Evolutionary conservation across 2,329 filamentous ascomycete genomes (phyloP).

Genomic region (Dothistroma septosporum): DNA sequence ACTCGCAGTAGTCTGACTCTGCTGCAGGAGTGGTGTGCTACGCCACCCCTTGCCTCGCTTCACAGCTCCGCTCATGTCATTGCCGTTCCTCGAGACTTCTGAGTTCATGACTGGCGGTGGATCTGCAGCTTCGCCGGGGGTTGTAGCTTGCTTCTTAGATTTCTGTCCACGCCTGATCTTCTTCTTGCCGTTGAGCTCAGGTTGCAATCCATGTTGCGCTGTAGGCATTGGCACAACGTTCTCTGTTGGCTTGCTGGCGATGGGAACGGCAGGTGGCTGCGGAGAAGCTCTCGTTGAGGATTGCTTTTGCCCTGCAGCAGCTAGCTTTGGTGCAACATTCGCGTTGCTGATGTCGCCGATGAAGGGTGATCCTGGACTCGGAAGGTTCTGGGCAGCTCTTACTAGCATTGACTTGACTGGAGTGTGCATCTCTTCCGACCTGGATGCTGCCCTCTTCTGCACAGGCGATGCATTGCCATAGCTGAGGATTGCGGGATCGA

Average conservation of each 20-base stretch:
- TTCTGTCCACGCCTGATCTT: slow-evolving; percentile 45
- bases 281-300: background rate
- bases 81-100: slow-evolving; percentile 36
- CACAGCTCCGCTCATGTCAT: slow-evolving; percentile 36
- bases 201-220: slow-evolving; percentile 13
- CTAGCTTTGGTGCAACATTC: slow-evolving; percentile 25
- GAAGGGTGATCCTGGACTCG: slow-evolving; percentile 38
- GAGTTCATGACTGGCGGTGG: slow-evolving; percentile 33
- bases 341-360: slow-evolving; percentile 30
- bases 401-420: slow-evolving; percentile 41
- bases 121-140: slow-evolving; percentile 18
- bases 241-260: slow-evolving; percentile 10
- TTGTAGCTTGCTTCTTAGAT: slow-evolving; percentile 31
- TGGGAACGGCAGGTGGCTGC: slow-evolving; percentile 8
- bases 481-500: slow-evolving; percentile 81
- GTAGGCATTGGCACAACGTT: slow-evolving; percentile 2
- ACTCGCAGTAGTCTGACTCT: slow-evolving; percentile 47
- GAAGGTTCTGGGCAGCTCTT: slow-evolving; percentile 34
- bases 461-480: slow-evolving; percentile 44
- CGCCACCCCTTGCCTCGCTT: slow-evolving; percentile 62
- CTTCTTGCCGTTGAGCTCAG: slow-evolving; percentile 41
- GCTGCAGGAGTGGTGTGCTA: slow-evolving; percentile 63
- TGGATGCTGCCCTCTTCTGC: slow-evolving; percentile 21
- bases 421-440: slow-evolving; percentile 35
- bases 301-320: slow-evolving; percentile 14